phyloP scores from a whole-genome alignment of 2,329 filamentous ascomycete genomes.

The Lecanicillium sp. region DNA sequence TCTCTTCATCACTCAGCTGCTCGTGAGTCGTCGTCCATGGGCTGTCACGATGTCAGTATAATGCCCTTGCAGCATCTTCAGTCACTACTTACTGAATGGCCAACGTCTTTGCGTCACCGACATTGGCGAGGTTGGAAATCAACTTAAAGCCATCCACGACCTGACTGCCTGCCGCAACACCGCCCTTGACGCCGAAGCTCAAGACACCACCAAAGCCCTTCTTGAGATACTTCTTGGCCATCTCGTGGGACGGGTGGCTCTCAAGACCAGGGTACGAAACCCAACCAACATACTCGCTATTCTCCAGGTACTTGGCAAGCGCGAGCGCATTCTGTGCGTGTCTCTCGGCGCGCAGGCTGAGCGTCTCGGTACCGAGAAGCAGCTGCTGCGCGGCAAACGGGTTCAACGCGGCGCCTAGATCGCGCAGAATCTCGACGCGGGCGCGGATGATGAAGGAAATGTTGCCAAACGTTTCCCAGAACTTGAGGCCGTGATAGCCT shows the following conservation, averaged over 20 bases:
- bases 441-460: constrained; percentile 78
- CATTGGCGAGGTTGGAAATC: constrained; percentile 92
- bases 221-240: constrained; percentile 80
- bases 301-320: constrained; percentile 76
- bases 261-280: constrained; percentile 87
- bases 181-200: constrained; percentile 89
- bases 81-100: constrained; percentile 65
- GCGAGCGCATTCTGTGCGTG: constrained; percentile 78
- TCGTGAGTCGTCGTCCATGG: constrained; percentile 94
- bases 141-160: constrained; percentile 93
- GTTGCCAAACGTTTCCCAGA: constrained; percentile 85
- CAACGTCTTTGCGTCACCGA: constrained; percentile 90
- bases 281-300: constrained; percentile 79
- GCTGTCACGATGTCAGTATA: constrained; percentile 16
- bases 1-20: constrained; percentile 80
- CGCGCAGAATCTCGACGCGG: constrained; percentile 83
- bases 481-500: constrained; percentile 88
- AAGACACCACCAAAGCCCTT: constrained; percentile 84
- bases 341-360: constrained; percentile 77
- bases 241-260: constrained; percentile 70
- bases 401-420: constrained; percentile 75
- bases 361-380: constrained; percentile 79
- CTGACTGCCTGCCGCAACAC: constrained; percentile 71
- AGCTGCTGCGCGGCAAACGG: constrained; percentile 92
- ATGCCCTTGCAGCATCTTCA: not conserved